phyloP scores from a whole-genome alignment of 805 yeast species.

The Kuraishia capsulata region DNA sequence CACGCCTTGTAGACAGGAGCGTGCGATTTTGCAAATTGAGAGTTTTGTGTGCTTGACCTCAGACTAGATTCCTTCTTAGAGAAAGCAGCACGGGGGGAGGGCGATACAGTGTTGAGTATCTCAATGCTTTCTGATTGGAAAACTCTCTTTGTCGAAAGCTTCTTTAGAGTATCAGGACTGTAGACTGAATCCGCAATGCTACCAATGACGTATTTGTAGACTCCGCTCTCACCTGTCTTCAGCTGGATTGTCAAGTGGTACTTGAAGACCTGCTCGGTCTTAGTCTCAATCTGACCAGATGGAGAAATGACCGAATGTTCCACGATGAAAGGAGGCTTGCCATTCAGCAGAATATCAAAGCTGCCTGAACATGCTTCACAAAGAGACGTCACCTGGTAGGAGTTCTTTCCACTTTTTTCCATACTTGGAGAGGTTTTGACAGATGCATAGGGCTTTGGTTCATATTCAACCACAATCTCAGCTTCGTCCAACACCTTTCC shows the following conservation, averaged over 20 bases:
- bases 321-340: conserved; percentile 58
- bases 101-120: conserved; percentile 44
- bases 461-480: conserved; percentile 16
- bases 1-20: conserved; percentile 15
- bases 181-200: conserved; percentile 63
- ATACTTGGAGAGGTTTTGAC: conserved; percentile 6
- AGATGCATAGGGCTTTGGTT: conserved; percentile 18
- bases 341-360: conserved; percentile 34
- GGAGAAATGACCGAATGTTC: conserved; percentile 58
- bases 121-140: conserved; percentile 20
- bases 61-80: neutral
- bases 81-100: conserved; percentile 47
- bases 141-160: conserved; percentile 11
- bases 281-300: conserved; percentile 33
- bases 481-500: conserved; percentile 24
- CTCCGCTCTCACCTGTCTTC: conserved; percentile 41
- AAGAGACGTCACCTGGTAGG: conserved; percentile 7
- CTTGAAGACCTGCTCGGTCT: conserved; percentile 37
- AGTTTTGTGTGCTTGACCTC: neutral
- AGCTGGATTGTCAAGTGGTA: conserved; percentile 24
- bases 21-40: conserved; percentile 1
- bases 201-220: conserved; percentile 49
- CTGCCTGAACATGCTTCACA: conserved; percentile 17
- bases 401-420: neutral
- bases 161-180: conserved; percentile 25